Evolutionary conservation across 371 early-diverging fungal genomes (phyloP).

Genomic region (Mucor sp.): DNA sequence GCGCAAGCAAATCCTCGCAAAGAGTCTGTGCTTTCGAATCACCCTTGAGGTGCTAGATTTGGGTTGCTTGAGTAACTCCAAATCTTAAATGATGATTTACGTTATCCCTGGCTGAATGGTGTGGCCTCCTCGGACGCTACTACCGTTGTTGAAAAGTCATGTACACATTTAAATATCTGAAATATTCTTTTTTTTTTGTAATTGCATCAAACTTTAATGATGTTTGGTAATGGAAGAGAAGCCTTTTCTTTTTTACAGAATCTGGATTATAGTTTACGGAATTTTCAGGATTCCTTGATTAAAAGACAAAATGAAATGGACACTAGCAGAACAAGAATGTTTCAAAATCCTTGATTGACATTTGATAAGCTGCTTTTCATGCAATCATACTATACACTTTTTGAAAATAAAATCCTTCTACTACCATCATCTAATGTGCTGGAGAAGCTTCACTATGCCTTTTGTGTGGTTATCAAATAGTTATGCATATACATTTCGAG

Average conservation of each 20-base stretch:
- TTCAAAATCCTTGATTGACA: not conserved
- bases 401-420: too few relatives aligned
- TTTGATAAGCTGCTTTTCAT: not conserved
- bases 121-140: slow-evolving; percentile 34
- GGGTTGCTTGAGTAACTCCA: slow-evolving; percentile 2
- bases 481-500: too few relatives aligned
- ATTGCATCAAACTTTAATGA: not conserved
- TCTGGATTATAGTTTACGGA: not conserved
- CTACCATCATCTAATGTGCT: too few relatives aligned
- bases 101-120: slow-evolving; percentile 41
- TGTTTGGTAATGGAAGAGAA: not conserved
- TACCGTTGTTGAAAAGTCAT: slow-evolving; percentile 27
- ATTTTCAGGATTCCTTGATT: too few relatives aligned
- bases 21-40: slow-evolving; percentile 14
- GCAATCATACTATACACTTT: not conserved
- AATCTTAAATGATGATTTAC: slow-evolving; percentile 29
- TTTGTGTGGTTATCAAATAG: not conserved
- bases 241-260: not conserved
- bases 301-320: not conserved
- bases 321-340: not conserved
- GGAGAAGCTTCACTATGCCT: not conserved
- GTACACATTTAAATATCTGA: slow-evolving; percentile 22
- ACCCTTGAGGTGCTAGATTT: slow-evolving; percentile 1
- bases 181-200: slow-evolving; percentile 7
- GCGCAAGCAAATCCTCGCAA: not conserved